A percentile compares a stretch with the other conserved stretches of the same genome.
Evolutionary conservation across 164 flowering plant species (phyloP).

Genomic region (Nelumbo lutea): DNA sequence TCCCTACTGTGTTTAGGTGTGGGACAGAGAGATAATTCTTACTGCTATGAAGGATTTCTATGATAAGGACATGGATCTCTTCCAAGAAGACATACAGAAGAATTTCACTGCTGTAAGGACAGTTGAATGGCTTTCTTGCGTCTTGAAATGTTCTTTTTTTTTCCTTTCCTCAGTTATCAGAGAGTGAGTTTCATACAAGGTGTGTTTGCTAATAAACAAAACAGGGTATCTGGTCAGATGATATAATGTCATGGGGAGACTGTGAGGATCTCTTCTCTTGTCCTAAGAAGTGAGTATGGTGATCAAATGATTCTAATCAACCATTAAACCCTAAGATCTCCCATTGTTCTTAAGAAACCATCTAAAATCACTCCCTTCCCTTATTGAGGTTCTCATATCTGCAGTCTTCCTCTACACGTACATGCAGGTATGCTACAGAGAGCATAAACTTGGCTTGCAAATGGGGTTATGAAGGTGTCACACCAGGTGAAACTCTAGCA

Average conservation of each 20-base stretch:
- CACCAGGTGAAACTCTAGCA: constrained; percentile 60
- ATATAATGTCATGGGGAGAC: constrained; percentile 60
- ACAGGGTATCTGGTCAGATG: constrained; percentile 75
- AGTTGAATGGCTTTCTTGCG: neutral
- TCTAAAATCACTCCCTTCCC: neutral
- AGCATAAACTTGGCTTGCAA: constrained; percentile 90
- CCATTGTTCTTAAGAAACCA: no score
- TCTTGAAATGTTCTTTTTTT: neutral
- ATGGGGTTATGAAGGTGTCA: constrained; percentile 79
- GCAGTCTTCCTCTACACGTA: neutral
- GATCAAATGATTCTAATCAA: no score
- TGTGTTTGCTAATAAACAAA: neutral
- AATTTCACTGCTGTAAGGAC: constrained; percentile 73
- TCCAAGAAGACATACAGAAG: constrained; percentile 50
- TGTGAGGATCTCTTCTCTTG: constrained; percentile 61
- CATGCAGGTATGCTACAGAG: constrained; percentile 75
- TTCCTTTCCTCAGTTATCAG: no score
- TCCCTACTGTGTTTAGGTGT: constrained; percentile 49
- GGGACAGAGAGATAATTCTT: constrained; percentile 92
- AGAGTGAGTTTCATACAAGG: no score
- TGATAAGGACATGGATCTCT: constrained; percentile 58
- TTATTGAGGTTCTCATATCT: neutral
- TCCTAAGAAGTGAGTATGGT: constrained; percentile 44
- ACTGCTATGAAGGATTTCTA: constrained; percentile 64
- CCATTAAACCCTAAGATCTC: no score